Base-by-base conservation (phyloP, 2,329 filamentous ascomycete genomes). In the Penicillium sp. region DNA sequence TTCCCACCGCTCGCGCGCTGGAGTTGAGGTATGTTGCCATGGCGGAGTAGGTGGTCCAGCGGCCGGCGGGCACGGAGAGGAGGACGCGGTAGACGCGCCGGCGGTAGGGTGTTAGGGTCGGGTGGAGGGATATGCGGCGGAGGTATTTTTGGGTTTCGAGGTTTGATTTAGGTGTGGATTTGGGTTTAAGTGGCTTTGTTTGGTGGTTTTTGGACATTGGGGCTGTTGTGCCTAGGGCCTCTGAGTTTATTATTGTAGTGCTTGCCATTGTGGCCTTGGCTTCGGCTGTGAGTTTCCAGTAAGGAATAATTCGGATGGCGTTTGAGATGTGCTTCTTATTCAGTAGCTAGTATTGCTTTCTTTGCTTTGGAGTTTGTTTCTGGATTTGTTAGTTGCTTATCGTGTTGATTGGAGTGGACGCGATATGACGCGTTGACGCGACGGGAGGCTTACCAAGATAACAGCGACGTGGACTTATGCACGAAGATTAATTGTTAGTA, bases 41-140 rank as follows among this genome's bases (percentile, higher is more conserved):
- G 1, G 88, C 80, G 3, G 84, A 88, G 75, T 96, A 96, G 0
- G 91, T 93, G 0, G 89, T 91, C 68, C 92, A 88, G 53, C 81
- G 80, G 31, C 92, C 92, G 16, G 77, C 74, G 1, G 92, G 92
- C 58, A 96, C 90, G 69, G 92, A 89, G 69, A 88, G 88, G 3
- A 96, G 84, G 4, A 89, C 81, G 2, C 82, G 77, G 78, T 92
- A 93, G 60, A 96, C 82, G 53, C 71, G 74, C 14, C 75, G 74
- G 26, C 80, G 80, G 70, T 81, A 82, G 16, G 78, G 74, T 3
- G 81, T 82, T 21, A 84, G 75, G n/a, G 73, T 70, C 42, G 73
- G 74, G 50, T 81, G 78, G 26, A 70, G 65, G 27, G 72, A 67
- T 61, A 83, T 80, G 52, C 76, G 74, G 23, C 64, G 65, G 46